Conservation (phyloP, 2,329 filamentous ascomycete genomes). For the Stachybotrys echinatus region DNA sequence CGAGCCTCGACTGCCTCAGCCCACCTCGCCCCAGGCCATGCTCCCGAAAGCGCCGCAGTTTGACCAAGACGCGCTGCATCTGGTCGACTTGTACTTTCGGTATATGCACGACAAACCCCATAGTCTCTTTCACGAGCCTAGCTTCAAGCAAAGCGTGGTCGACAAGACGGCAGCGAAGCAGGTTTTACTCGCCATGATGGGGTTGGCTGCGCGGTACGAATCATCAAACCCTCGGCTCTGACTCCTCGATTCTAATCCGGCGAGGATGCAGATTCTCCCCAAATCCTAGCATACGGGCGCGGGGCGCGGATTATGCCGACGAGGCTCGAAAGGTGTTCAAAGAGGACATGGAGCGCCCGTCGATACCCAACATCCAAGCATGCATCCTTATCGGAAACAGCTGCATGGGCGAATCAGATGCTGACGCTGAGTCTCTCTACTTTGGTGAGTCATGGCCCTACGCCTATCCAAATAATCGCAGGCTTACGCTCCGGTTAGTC, state of each 20-base stretch:
- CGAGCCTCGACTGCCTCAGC: background rate
- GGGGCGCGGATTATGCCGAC: slow-evolving; percentile 10
- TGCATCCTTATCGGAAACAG: slow-evolving; percentile 25
- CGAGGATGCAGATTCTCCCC: slow-evolving; percentile 7
- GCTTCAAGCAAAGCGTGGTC: slow-evolving; percentile 9
- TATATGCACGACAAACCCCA: slow-evolving; percentile 17
- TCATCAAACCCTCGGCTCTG: too few relatives aligned
- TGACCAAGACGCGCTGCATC: slow-evolving; percentile 3
- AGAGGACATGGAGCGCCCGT: slow-evolving; percentile 21
- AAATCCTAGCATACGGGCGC: slow-evolving; percentile 8
- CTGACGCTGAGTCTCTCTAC: slow-evolving; percentile 26
- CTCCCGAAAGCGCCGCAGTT: background rate
- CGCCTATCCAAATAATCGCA: background rate
- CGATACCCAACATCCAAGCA: slow-evolving; percentile 26
- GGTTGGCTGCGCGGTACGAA: slow-evolving; percentile 14
- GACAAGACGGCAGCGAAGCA: slow-evolving; percentile 6
- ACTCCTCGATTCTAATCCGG: background rate
- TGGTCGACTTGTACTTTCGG: slow-evolving; percentile 14
- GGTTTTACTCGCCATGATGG: slow-evolving; percentile 14
- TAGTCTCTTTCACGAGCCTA: slow-evolving; percentile 13
- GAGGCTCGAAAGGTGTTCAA: slow-evolving; percentile 17
- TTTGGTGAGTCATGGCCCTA: slow-evolving; percentile 15
- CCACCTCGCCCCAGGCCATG: background rate
- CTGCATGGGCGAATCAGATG: slow-evolving; percentile 19
- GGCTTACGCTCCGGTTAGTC: slow-evolving; percentile 6